phyloP scores from a whole-genome alignment of 257 asterid genomes.

The Solanum rostratum region DNA sequence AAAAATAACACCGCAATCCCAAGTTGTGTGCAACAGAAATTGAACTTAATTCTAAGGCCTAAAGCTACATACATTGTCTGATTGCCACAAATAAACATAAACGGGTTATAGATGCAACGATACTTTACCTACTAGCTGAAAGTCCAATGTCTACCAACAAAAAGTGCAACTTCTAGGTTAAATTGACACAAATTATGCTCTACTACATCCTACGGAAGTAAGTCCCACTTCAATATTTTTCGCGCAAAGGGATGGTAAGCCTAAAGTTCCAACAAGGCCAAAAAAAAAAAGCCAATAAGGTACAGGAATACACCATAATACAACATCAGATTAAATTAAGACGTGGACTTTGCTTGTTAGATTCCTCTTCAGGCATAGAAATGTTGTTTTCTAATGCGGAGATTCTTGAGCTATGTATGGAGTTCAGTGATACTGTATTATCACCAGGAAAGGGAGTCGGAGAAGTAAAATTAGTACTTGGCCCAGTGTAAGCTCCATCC shows the following conservation, averaged over 20 bases:
- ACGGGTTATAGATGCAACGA: too few species aligned
- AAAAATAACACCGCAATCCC: too few species aligned
- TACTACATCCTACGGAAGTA: conserved; percentile 6
- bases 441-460: conserved; percentile 41
- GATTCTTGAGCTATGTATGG: conserved; percentile 27
- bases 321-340: conserved; percentile 24
- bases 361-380: conserved; percentile 32
- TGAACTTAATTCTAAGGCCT: too few species aligned
- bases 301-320: conserved; percentile 19
- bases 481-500: conserved; percentile 21
- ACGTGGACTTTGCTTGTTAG: conserved; percentile 44
- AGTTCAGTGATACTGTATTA: conserved; percentile 27
- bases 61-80: too few species aligned
- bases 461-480: conserved; percentile 27
- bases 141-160: conserved; percentile 28
- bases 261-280: conserved; percentile 20
- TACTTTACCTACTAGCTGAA: conserved; percentile 9
- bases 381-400: conserved; percentile 25
- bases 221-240: background rate
- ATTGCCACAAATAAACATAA: too few species aligned
- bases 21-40: too few species aligned
- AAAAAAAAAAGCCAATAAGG: background rate
- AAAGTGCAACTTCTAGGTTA: background rate
- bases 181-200: conserved; percentile 15
- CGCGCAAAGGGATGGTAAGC: conserved; percentile 29